Evolutionary conservation across 192 early-diverging fungal species (phyloP).

Genomic region (Rhizophagus sp.): DNA sequence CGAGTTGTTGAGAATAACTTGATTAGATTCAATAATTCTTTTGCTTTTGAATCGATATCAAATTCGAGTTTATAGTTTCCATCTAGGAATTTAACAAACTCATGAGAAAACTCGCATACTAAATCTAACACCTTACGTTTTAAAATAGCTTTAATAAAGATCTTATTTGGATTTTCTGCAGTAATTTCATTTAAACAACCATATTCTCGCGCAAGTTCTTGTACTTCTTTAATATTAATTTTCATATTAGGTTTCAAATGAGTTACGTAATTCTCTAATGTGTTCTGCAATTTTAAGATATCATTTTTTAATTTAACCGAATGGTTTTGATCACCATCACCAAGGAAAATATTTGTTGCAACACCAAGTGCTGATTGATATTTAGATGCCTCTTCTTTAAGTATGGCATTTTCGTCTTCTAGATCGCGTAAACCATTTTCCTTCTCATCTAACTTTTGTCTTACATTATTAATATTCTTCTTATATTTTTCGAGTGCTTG

Average conservation of each 20-base stretch:
- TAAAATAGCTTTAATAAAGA: too few species aligned
- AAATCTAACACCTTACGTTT: too few species aligned
- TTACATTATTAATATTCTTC: too few species aligned
- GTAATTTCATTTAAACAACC: background rate
- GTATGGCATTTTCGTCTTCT: background rate
- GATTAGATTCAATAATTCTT: background rate
- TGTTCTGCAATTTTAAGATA: too few species aligned
- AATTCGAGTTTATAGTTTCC: too few species aligned
- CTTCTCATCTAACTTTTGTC: too few species aligned
- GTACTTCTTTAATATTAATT: background rate
- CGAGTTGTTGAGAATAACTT: background rate
- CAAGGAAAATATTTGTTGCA: background rate
- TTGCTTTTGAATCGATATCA: background rate
- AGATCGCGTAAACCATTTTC: too few species aligned
- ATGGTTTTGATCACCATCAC: background rate
- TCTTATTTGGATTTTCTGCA: background rate
- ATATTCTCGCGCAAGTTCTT: background rate
- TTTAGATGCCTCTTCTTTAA: slow-evolving; percentile 1
- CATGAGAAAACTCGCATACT: too few species aligned
- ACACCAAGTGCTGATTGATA: slow-evolving; percentile 7
- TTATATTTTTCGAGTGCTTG: too few species aligned
- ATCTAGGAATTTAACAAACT: too few species aligned
- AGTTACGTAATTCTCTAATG: background rate
- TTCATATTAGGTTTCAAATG: background rate
- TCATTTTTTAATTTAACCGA: too few species aligned